Conservation (phyloP, 1,139 yeast species). For the Geotrichum australiense region DNA sequence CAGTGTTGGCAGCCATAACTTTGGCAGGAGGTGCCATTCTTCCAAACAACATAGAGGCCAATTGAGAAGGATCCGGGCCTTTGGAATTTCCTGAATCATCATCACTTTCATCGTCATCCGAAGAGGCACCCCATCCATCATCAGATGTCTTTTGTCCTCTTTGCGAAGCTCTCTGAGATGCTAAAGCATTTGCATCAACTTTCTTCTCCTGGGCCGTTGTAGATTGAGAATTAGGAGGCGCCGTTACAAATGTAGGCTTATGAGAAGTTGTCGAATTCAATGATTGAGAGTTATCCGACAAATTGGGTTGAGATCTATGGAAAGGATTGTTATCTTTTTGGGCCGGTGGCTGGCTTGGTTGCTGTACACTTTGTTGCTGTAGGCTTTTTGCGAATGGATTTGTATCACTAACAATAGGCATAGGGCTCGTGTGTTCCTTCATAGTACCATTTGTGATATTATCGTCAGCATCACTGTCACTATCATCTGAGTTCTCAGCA, state of each 20-base stretch:
- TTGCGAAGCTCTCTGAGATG: constrained; percentile 49
- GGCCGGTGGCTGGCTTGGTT: constrained; percentile 14
- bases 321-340: constrained; percentile 25
- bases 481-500: constrained; percentile 26
- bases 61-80: constrained; percentile 47
- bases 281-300: constrained; percentile 2
- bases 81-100: constrained; percentile 45
- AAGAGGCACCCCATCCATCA: constrained; percentile 50
- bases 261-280: neutral
- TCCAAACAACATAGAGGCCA: constrained; percentile 58
- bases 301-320: constrained; percentile 4
- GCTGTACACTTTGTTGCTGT: constrained; percentile 11
- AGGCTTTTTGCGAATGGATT: constrained; percentile 20
- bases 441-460: neutral
- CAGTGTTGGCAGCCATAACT: constrained; percentile 8
- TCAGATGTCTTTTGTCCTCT: constrained; percentile 42
- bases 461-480: constrained; percentile 27
- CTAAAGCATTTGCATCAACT: constrained; percentile 45
- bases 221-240: constrained; percentile 18
- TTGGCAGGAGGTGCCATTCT: constrained; percentile 44
- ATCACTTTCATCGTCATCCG: constrained; percentile 36
- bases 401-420: constrained; percentile 20
- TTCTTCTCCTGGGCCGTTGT: constrained; percentile 30
- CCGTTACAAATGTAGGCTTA: constrained; percentile 19
- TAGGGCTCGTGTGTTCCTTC: too few relatives aligned